Evolutionary conservation across 2,329 filamentous ascomycete species (phyloP).

Genomic region (Colletotrichum theobromicola): DNA sequence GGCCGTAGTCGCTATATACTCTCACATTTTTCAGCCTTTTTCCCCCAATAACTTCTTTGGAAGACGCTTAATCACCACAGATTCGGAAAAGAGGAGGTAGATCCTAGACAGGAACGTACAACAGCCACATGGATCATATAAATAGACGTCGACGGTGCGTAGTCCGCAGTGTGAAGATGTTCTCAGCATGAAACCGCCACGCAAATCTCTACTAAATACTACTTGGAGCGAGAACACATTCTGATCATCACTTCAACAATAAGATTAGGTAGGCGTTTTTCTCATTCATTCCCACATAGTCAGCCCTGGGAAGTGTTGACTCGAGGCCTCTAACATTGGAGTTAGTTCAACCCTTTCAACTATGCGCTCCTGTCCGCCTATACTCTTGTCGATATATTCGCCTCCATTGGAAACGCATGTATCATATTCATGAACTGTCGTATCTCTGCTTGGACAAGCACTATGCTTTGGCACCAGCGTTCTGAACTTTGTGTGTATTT

Average conservation of each 20-base stretch:
- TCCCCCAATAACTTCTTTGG: too few relatives aligned
- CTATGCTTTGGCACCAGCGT: neutral
- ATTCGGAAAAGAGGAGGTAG: too few relatives aligned
- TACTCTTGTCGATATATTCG: neutral
- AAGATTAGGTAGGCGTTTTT: too few relatives aligned
- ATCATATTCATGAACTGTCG: fast-evolving
- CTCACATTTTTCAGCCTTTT: too few relatives aligned
- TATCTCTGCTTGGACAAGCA: fast-evolving
- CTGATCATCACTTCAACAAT: too few relatives aligned
- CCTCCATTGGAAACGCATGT: neutral
- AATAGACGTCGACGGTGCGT: neutral
- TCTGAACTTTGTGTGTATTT: neutral
- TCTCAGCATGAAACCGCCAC: too few relatives aligned
- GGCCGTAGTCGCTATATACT: too few relatives aligned
- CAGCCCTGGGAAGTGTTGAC: neutral
- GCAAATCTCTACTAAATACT: too few relatives aligned
- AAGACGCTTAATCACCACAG: too few relatives aligned
- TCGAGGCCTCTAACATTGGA: neutral
- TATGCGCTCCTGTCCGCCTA: neutral
- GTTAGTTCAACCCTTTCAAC: neutral
- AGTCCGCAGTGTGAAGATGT: neutral
- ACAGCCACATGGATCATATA: neutral
- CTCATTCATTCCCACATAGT: neutral
- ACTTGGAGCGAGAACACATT: too few relatives aligned
- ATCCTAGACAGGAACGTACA: neutral